Percentiles rank a stretch among this genome's conserved stretches.
These are phyloP conservation scores for Capronia coronata DNA, from an alignment of 2,329 filamentous ascomycete species.

Conservation along the genomic window DNA sequence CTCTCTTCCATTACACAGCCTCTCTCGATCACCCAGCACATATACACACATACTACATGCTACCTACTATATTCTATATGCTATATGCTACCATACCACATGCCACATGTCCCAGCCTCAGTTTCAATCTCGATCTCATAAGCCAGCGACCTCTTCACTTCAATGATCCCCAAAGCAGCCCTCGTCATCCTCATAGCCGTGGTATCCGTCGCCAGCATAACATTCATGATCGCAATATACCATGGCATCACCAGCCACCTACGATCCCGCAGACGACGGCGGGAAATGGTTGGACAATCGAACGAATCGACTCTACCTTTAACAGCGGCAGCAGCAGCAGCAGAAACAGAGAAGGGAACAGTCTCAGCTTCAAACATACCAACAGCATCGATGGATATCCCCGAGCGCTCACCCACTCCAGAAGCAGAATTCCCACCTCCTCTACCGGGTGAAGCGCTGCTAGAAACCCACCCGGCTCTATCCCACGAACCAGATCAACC, in stretches of 20 bases:
- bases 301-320: slow-evolving; percentile 8
- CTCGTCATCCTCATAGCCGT: slow-evolving; percentile 17
- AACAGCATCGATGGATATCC: too few species aligned
- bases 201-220: slow-evolving; percentile 5
- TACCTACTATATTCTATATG: too few species aligned
- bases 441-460: too few species aligned
- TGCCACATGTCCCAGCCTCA: too few species aligned
- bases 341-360: too few species aligned
- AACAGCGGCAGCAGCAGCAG: neutral
- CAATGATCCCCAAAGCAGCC: slow-evolving; percentile 16
- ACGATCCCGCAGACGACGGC: slow-evolving; percentile 1
- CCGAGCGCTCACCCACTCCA: slow-evolving; percentile 7
- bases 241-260: slow-evolving; percentile 4
- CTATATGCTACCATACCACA: neutral
- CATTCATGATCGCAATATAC: slow-evolving; percentile 18
- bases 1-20: too few species aligned
- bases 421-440: slow-evolving; percentile 21
- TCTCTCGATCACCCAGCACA: neutral
- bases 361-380: too few species aligned
- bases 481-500: too few species aligned
- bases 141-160: neutral
- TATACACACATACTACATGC: neutral
- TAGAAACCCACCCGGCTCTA: too few species aligned
- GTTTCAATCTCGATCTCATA: too few species aligned
- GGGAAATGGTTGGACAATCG: neutral